phyloP scores from a whole-genome alignment of 257 asterid species.

The Ocimum tenuiflorum region DNA sequence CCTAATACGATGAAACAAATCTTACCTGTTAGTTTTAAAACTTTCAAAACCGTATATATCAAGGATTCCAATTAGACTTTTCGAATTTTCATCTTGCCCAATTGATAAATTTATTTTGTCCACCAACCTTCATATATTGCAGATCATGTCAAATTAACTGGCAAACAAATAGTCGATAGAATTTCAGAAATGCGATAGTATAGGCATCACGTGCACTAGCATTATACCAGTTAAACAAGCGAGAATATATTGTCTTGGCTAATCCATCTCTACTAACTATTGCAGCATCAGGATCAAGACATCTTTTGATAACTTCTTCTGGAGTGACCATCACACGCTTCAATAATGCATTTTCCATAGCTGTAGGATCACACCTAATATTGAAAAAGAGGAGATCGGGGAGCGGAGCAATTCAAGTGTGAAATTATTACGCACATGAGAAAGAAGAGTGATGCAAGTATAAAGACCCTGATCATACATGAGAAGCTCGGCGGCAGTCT shows the following conservation, averaged over 20 bases:
- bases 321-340: conserved; percentile 94
- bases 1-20: conserved; percentile 7
- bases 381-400: background rate
- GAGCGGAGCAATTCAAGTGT: conserved; percentile 6
- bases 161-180: background rate
- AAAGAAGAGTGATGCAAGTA: conserved; percentile 6
- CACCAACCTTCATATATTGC: conserved; percentile 60
- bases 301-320: conserved; percentile 88
- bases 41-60: conserved; percentile 96
- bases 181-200: conserved; percentile 8
- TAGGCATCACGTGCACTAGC: background rate
- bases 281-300: conserved; percentile 89
- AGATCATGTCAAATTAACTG: conserved; percentile 21
- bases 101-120: conserved; percentile 72
- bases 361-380: conserved; percentile 61
- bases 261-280: conserved; percentile 79
- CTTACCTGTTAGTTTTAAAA: conserved; percentile 71
- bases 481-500: conserved; percentile 73
- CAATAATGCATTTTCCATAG: conserved; percentile 75
- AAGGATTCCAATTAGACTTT: conserved; percentile 74
- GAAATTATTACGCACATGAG: background rate
- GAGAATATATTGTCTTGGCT: conserved; percentile 80
- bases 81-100: conserved; percentile 82
- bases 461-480: conserved; percentile 36
- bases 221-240: conserved; percentile 75